Percentiles rank a stretch among this genome's conserved stretches.
Evolutionary conservation across 805 yeast genomes (phyloP).

Genomic region (Hanseniaspora valbyensis): DNA sequence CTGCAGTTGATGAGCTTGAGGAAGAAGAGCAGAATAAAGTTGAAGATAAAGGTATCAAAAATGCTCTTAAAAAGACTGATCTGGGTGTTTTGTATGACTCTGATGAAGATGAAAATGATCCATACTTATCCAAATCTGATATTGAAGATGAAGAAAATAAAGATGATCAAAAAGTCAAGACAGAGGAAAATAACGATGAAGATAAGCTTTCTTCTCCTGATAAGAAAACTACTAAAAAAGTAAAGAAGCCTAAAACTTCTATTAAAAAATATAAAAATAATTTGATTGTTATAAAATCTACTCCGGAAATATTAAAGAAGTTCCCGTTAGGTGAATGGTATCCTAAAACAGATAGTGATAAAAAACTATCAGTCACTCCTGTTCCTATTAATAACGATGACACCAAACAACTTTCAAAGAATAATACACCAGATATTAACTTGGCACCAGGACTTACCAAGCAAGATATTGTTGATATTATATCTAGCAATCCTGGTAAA

Average conservation of each 20-base stretch:
- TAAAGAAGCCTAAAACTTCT: conserved; percentile 29
- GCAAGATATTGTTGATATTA: conserved; percentile 57
- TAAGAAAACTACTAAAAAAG: conserved; percentile 16
- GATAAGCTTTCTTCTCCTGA: conserved; percentile 20
- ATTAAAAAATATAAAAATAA: conserved; percentile 43
- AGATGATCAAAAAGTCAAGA: conserved; percentile 22
- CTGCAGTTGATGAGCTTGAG: conserved; percentile 48
- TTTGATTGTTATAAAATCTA: conserved; percentile 52
- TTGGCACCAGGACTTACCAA: conserved; percentile 39
- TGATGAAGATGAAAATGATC: conserved; percentile 75
- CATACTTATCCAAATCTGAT: conserved; percentile 66
- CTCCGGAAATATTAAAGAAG: conserved; percentile 44
- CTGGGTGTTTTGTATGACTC: conserved; percentile 65
- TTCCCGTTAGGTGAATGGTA: conserved; percentile 84
- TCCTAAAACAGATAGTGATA: conserved; percentile 37
- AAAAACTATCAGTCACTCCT: conserved; percentile 23
- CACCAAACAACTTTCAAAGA: conserved; percentile 16
- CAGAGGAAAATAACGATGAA: conserved; percentile 18
- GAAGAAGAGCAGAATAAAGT: conserved; percentile 75
- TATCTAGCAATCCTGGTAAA: conserved; percentile 32
- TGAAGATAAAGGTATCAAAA: conserved; percentile 77
- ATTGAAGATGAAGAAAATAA: conserved; percentile 40
- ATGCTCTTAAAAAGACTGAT: conserved; percentile 74
- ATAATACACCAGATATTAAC: conserved; percentile 13
- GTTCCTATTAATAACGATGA: neutral